Percentiles rank a stretch among this genome's conserved stretches.
Evolutionary conservation across 768 basidiomycete species (phyloP).

Genomic region (Suillus tomentosus): DNA sequence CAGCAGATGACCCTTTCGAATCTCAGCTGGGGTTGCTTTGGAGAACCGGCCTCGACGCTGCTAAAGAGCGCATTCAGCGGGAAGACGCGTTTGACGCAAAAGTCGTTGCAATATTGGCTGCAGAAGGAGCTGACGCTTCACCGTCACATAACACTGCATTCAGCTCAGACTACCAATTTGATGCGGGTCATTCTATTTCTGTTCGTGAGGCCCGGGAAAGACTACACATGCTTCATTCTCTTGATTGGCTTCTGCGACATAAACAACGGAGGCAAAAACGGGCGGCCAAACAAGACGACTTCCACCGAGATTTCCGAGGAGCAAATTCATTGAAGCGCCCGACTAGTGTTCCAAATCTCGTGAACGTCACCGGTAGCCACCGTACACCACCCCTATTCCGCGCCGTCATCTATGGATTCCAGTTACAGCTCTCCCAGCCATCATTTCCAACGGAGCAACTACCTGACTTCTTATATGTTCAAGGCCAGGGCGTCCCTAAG

Average conservation of each 20-base stretch:
- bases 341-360: constrained; percentile 44
- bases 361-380: constrained; percentile 37
- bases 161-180: constrained; percentile 62
- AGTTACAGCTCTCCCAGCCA: constrained; percentile 56
- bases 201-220: constrained; percentile 71
- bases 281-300: constrained; percentile 47
- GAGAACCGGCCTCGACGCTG: constrained; percentile 71
- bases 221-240: constrained; percentile 66
- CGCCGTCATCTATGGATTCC: constrained; percentile 57
- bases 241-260: constrained; percentile 70
- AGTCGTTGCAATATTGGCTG: constrained; percentile 60
- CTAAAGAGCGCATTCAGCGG: constrained; percentile 66
- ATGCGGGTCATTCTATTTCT: constrained; percentile 63
- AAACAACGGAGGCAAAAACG: constrained; percentile 48
- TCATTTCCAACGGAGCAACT: constrained; percentile 58
- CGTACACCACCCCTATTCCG: constrained; percentile 71
- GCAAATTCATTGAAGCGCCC: constrained; percentile 31
- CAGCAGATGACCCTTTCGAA: constrained; percentile 85
- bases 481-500: constrained; percentile 67
- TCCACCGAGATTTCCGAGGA: constrained; percentile 49
- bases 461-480: constrained; percentile 62
- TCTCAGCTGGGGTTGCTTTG: constrained; percentile 72
- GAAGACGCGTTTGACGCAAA: constrained; percentile 83
- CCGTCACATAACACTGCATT: constrained; percentile 40
- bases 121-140: constrained; percentile 37